Conservation (phyloP, 1,284 basidiomycete genomes). For the Polyporus tsugae region DNA sequence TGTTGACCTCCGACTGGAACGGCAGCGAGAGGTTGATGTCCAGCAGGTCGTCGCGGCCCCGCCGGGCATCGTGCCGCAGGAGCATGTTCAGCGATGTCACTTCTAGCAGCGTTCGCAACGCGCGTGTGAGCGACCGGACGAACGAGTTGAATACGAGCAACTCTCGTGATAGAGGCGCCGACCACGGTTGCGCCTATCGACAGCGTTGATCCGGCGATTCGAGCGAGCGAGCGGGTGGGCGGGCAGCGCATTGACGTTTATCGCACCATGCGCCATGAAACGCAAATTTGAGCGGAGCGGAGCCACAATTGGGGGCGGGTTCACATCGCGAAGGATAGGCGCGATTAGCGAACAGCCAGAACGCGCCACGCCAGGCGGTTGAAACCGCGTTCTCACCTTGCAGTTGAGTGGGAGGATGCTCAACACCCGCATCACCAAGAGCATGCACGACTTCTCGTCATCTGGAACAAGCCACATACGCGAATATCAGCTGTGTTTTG, state of each 20-base stretch:
- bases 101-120: constrained; percentile 91
- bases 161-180: constrained; percentile 94
- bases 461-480: constrained; percentile 51
- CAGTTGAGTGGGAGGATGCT: constrained; percentile 94
- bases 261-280: constrained; percentile 9
- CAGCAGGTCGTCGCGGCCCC: constrained; percentile 89
- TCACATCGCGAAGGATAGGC: constrained; percentile 15
- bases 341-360: constrained; percentile 15
- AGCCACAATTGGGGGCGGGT: constrained; percentile 13
- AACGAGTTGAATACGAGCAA: constrained; percentile 99
- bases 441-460: constrained; percentile 90
- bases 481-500: constrained; percentile 22
- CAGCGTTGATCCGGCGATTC: constrained; percentile 7
- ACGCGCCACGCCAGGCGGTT: constrained; percentile 14
- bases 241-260: neutral
- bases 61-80: constrained; percentile 85
- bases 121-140: constrained; percentile 88
- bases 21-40: constrained; percentile 92
- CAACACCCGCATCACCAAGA: constrained; percentile 95
- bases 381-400: constrained; percentile 64
- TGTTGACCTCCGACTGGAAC: constrained; percentile 97
- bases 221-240: neutral
- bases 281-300: constrained; percentile 19
- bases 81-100: constrained; percentile 93
- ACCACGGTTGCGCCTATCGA: constrained; percentile 83